Base-by-base conservation (phyloP, 129 eudicot species). In the Erigeron canadensis region DNA sequence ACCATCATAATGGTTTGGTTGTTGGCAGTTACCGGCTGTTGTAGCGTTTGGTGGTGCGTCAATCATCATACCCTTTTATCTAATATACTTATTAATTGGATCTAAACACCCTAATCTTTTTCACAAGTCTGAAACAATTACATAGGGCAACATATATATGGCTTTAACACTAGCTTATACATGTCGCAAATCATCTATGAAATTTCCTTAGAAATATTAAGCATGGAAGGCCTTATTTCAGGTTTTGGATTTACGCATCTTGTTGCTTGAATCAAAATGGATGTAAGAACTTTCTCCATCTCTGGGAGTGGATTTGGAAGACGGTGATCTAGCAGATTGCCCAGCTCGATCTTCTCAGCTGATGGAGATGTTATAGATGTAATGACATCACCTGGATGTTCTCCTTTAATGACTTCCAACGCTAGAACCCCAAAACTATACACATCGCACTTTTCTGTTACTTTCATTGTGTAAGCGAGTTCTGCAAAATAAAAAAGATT, bases 151-250 rank as follows among this genome's bases (percentile, higher is more conserved):
- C 34, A 28, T 28, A 28, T 28, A 0, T 28, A 23, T 23, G 1
- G 34, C 34, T 23, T 23, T 23, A 28, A 28, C 34, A 28, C n/a
- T n/a, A n/a, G n/a, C n/a, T n/a, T n/a, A n/a, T n/a, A n/a, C n/a
- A n/a, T n/a, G n/a, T n/a, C n/a, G n/a, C n/a, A n/a, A n/a, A n/a
- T n/a, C n/a, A n/a, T n/a, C n/a, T n/a, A n/a, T n/a, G n/a, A 51
- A 51, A 51, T 51, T 19, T 51, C 18, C 18, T 51, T 17, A 0
- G 58, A 51, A 16, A 51, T 19, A 51, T 51, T 8, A n/a, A 12
- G n/a, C 58, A 51, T 51, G 3, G 58, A 12, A 51, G 58, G 58
- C 58, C 58, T 51, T 19, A 51, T 51, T 51, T 51, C 58, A 51
- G 58, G 58, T 12, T 51, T 51, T 0, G 58, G 2, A 15, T 51